Evolutionary conservation across 2,329 filamentous ascomycete species (phyloP).

Genomic region (Teratosphaeriaceae sp.): DNA sequence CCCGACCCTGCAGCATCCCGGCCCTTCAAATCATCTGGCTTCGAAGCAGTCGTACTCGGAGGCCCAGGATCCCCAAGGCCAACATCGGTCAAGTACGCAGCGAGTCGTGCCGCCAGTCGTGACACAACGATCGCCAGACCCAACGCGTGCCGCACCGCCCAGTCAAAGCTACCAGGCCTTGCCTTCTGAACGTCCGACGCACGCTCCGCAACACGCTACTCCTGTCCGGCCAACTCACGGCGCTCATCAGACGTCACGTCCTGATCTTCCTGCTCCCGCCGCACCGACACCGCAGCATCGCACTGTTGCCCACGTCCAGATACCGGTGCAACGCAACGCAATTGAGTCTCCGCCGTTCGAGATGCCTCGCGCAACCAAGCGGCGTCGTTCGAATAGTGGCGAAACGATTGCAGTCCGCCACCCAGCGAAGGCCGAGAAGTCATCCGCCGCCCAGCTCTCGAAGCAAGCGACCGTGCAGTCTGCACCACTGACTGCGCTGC

Average conservation of each 20-base stretch:
- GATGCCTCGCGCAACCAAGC: conserved; percentile 19
- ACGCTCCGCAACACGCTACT: not conserved
- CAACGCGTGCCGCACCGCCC: too few species aligned
- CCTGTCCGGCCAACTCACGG: not conserved
- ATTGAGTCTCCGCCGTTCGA: conserved; percentile 3
- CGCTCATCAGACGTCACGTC: not conserved
- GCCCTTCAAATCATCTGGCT: too few species aligned
- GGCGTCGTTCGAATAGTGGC: conserved; percentile 26
- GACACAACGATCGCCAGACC: too few species aligned
- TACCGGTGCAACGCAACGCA: conserved; percentile 9
- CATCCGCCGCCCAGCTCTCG: conserved; percentile 1
- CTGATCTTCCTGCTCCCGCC: not conserved
- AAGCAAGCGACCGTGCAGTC: conserved; percentile 11
- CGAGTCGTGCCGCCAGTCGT: too few species aligned
- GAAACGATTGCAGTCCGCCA: conserved; percentile 12
- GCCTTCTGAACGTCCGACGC: too few species aligned
- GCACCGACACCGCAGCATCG: conserved; percentile 9
- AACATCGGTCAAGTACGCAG: not conserved
- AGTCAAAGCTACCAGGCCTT: too few species aligned
- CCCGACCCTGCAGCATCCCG: not conserved
- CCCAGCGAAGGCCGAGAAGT: conserved; percentile 1
- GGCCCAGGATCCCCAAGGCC: not conserved
- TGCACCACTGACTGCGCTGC: conserved; percentile 19
- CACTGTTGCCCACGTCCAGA: conserved; percentile 16
- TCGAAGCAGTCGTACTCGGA: not conserved